phyloP scores from a whole-genome alignment of 192 early-diverging fungal genomes.

The Oehlia diaphana region DNA sequence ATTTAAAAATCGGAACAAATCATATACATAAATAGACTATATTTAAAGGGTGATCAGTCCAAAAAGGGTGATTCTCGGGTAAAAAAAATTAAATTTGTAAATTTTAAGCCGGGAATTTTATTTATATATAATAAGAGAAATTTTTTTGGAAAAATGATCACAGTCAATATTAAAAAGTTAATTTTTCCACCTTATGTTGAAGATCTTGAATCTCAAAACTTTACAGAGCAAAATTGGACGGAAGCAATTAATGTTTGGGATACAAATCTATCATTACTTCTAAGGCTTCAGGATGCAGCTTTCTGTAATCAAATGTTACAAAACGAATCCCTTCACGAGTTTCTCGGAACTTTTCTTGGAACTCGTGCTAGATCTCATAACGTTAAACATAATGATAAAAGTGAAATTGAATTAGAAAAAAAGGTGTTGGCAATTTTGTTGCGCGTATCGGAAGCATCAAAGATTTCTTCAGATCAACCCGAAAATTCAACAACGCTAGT shows the following conservation, averaged over 20 bases:
- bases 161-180: neutral
- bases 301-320: constrained; percentile 33
- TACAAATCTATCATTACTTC: constrained; percentile 33
- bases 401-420: constrained; percentile 10
- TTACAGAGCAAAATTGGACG: constrained; percentile 37
- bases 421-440: constrained; percentile 16
- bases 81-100: too few species aligned
- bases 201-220: constrained; percentile 29
- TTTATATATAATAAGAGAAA: neutral
- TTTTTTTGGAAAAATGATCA: neutral
- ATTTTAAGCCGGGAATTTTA: too few species aligned
- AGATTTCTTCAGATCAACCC: neutral
- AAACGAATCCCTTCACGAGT: constrained; percentile 29
- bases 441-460: neutral
- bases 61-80: too few species aligned
- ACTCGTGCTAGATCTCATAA: constrained; percentile 37
- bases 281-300: constrained; percentile 31
- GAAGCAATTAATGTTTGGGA: constrained; percentile 42
- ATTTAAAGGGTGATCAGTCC: too few species aligned
- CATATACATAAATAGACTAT: too few species aligned
- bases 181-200: constrained; percentile 34
- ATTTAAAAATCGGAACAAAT: too few species aligned
- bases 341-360: constrained; percentile 41
- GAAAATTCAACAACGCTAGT: constrained; percentile 21
- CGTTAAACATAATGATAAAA: constrained; percentile 19